These are phyloP conservation scores for Claviceps paspali DNA, from an alignment of 2,329 filamentous ascomycete genomes.

Conservation along the genomic window DNA sequence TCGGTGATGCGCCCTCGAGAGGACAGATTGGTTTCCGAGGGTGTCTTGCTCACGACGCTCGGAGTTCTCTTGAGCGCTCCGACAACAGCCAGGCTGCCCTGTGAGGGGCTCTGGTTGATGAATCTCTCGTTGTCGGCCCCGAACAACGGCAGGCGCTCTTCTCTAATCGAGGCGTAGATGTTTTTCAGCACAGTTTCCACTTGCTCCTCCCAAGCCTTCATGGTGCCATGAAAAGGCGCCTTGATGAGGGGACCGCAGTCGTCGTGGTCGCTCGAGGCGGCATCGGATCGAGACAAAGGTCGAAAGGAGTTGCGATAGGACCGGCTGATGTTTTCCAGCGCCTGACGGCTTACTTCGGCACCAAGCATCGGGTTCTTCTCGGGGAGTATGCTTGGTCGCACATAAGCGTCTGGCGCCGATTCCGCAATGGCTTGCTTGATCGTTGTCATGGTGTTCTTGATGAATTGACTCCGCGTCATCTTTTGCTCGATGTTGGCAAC, in stretches of 20 bases:
- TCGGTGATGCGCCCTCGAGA: slow-evolving; percentile 57
- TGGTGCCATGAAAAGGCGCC: slow-evolving; percentile 55
- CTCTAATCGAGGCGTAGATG: slow-evolving; percentile 80
- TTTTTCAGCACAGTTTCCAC: slow-evolving; percentile 83
- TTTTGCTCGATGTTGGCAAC: slow-evolving; percentile 89
- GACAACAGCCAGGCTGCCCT: slow-evolving; percentile 57
- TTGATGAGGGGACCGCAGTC: slow-evolving; percentile 66
- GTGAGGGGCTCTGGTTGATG: slow-evolving; percentile 23
- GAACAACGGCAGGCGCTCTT: slow-evolving; percentile 73
- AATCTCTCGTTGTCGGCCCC: slow-evolving; percentile 43
- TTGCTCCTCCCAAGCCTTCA: slow-evolving; percentile 74
- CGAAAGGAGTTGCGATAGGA: slow-evolving; percentile 33
- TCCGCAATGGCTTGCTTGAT: slow-evolving; percentile 64
- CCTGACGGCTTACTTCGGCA: slow-evolving; percentile 18
- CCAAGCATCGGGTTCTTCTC: slow-evolving; percentile 21
- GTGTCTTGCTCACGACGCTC: slow-evolving; percentile 83
- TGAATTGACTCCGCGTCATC: slow-evolving; percentile 89
- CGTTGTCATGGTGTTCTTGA: slow-evolving; percentile 91
- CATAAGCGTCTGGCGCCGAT: slow-evolving; percentile 51
- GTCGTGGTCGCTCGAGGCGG: slow-evolving; percentile 28
- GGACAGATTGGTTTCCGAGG: slow-evolving; percentile 63
- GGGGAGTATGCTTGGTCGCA: slow-evolving; percentile 40
- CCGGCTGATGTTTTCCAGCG: slow-evolving; percentile 24
- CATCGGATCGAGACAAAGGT: slow-evolving; percentile 31
- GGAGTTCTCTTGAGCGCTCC: slow-evolving; percentile 70